These are phyloP conservation scores for Xylaria hypoxylon DNA, from an alignment of 2,329 filamentous ascomycete species.

Conservation along the genomic window DNA sequence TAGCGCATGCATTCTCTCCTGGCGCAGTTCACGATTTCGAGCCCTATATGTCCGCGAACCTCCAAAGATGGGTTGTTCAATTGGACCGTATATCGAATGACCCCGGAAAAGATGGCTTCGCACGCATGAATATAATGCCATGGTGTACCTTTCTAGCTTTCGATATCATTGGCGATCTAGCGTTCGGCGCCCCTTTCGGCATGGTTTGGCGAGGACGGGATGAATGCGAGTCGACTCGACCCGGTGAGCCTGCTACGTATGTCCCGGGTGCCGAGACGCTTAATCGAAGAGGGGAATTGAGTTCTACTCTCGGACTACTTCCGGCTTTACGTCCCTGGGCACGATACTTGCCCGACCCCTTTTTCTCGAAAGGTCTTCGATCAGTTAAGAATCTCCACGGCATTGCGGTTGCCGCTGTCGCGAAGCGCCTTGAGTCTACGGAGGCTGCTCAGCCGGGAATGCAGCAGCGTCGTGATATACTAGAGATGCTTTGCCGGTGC, in stretches of 20 bases:
- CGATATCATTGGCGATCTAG: constrained; percentile 36
- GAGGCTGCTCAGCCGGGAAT: background rate
- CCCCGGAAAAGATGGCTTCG: constrained; percentile 22
- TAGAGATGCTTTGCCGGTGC: constrained; percentile 33
- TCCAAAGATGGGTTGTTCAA: constrained; percentile 33
- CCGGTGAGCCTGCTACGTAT: constrained; percentile 20
- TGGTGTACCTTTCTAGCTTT: constrained; percentile 37
- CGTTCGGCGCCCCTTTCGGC: constrained; percentile 34
- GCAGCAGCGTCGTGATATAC: constrained; percentile 29
- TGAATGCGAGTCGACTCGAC: constrained; percentile 27
- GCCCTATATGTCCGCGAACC: constrained; percentile 34
- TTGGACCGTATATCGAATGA: constrained; percentile 25
- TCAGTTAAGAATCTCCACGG: constrained; percentile 29
- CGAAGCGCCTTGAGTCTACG: constrained; percentile 18
- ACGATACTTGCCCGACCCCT: constrained; percentile 32
- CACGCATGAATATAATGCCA: constrained; percentile 30
- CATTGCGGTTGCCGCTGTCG: constrained; percentile 29
- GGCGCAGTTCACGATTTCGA: constrained; percentile 37
- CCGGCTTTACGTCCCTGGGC: constrained; percentile 36
- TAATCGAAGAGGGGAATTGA: constrained; percentile 33
- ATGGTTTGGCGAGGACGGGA: constrained; percentile 35
- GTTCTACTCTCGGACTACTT: constrained; percentile 27
- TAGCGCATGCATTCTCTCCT: constrained; percentile 35
- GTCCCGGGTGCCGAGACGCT: constrained; percentile 33
- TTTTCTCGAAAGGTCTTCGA: constrained; percentile 29